A percentile compares a stretch with the other conserved stretches of the same genome.
Conservation (phyloP, 2,329 filamentous ascomycete species). For the Colletotrichum phormii region DNA sequence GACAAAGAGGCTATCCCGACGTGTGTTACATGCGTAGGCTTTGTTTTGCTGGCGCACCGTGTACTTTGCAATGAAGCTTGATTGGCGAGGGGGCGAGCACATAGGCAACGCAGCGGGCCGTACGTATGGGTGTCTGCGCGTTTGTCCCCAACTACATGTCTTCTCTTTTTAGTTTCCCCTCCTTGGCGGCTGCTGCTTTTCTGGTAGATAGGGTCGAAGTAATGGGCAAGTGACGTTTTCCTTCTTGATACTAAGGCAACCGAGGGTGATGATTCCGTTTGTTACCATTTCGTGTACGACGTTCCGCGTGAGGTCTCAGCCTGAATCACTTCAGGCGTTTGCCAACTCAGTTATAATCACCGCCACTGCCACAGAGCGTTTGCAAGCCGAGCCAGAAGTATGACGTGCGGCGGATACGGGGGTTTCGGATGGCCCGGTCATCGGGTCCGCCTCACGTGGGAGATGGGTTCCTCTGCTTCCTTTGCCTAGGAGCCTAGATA, state of each 20-base stretch:
- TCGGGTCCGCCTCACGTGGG: conserved; percentile 18
- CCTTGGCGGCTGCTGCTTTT: conserved; percentile 24
- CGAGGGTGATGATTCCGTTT: not conserved
- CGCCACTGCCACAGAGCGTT: not conserved
- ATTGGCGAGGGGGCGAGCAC: not conserved
- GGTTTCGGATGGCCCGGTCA: conserved; percentile 17
- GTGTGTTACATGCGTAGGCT: conserved; percentile 17
- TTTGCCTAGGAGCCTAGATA: no score
- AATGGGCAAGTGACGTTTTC: conserved; percentile 33
- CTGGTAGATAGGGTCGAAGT: conserved; percentile 35
- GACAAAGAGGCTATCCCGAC: conserved; percentile 12
- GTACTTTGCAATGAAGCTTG: conserved; percentile 31
- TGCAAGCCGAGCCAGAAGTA: not conserved
- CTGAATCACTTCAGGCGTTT: not conserved
- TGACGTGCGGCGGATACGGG: not conserved
- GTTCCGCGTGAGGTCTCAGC: not conserved
- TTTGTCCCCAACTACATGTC: not conserved
- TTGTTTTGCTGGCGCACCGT: conserved; percentile 21
- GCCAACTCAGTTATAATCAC: not conserved
- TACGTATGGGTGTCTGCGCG: not conserved
- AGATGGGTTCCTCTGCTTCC: not conserved
- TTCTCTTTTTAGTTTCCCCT: not conserved
- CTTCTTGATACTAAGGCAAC: not conserved
- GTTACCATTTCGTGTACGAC: not conserved
- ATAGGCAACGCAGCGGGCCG: conserved; percentile 6